Evolutionary conservation across 768 basidiomycete genomes (phyloP).

Genomic region (Boletus subparvulus): DNA sequence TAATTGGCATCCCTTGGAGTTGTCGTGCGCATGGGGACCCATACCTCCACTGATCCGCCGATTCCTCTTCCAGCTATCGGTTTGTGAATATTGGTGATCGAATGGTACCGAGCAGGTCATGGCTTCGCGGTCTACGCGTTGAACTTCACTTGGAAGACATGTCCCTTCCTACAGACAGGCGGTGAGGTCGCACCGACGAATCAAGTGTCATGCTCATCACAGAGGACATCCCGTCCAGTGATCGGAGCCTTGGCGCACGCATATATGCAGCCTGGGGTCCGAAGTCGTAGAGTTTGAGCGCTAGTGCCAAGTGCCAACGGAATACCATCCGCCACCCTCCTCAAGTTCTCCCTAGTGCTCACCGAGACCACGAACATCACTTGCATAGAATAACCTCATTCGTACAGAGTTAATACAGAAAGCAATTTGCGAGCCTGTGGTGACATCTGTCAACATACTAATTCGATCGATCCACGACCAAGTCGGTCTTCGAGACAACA

Average conservation of each 20-base stretch:
- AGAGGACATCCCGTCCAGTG: not conserved
- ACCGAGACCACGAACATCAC: not conserved
- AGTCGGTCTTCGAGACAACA: not conserved
- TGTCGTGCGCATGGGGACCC: not conserved
- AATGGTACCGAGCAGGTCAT: not conserved
- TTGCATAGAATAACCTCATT: not conserved
- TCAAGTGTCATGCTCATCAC: not conserved
- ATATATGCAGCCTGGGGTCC: not conserved
- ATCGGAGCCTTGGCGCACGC: not conserved
- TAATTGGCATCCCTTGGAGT: slow-evolving; percentile 5
- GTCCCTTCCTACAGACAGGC: not conserved
- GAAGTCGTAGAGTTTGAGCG: not conserved
- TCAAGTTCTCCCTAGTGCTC: not conserved
- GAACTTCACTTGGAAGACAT: not conserved
- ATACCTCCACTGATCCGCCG: not conserved
- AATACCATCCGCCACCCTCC: not conserved
- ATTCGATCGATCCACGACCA: not conserved
- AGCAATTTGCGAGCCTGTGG: not conserved
- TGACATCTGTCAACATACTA: not conserved
- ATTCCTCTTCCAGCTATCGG: not conserved
- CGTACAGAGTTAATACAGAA: not conserved
- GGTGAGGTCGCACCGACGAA: not conserved
- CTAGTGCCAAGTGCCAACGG: not conserved
- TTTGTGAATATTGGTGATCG: no score
- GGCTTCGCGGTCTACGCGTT: not conserved